Evolutionary conservation across 768 basidiomycete species (phyloP).

Genomic region (Peribolospora baueri): DNA sequence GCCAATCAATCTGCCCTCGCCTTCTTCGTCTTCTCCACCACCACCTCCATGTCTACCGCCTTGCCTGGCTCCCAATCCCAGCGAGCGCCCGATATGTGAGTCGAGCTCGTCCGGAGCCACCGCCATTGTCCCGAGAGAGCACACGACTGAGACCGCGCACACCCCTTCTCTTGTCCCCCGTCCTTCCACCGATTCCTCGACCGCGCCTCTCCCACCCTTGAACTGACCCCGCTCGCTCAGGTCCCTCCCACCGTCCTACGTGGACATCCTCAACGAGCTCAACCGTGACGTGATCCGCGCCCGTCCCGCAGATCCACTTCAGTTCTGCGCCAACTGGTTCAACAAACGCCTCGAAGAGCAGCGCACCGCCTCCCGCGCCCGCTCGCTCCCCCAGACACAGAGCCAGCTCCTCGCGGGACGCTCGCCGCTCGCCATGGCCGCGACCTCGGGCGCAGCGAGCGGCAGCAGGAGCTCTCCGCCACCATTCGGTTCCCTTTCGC

Average conservation of each 20-base stretch:
- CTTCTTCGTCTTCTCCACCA: too few species aligned
- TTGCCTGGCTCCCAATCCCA: too few species aligned
- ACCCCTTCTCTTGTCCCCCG: too few species aligned
- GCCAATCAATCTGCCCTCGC: too few species aligned
- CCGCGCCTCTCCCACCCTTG: too few species aligned
- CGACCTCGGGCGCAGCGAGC: slow-evolving; percentile 17
- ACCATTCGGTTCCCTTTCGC: neutral
- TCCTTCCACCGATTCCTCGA: too few species aligned
- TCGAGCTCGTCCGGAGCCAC: too few species aligned
- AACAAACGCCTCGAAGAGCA: slow-evolving; percentile 67
- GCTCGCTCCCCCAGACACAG: slow-evolving; percentile 30
- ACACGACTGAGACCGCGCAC: too few species aligned
- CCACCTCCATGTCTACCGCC: too few species aligned
- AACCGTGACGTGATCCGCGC: slow-evolving; percentile 63
- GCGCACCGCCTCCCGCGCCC: slow-evolving; percentile 46
- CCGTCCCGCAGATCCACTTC: slow-evolving; percentile 71
- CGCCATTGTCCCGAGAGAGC: too few species aligned
- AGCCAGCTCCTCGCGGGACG: slow-evolving; percentile 32
- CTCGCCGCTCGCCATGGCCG: slow-evolving; percentile 24
- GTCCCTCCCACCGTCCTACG: slow-evolving; percentile 40
- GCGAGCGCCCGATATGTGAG: too few species aligned
- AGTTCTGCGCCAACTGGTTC: slow-evolving; percentile 69
- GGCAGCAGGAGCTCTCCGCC: slow-evolving; percentile 15
- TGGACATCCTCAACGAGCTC: slow-evolving; percentile 56
- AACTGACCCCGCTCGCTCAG: too few species aligned